Evolutionary conservation across 75 land plant genomes (phyloP), one percentile per base, ranked within the genome.

Genomic region (Selaginella tamariscina): DNA sequence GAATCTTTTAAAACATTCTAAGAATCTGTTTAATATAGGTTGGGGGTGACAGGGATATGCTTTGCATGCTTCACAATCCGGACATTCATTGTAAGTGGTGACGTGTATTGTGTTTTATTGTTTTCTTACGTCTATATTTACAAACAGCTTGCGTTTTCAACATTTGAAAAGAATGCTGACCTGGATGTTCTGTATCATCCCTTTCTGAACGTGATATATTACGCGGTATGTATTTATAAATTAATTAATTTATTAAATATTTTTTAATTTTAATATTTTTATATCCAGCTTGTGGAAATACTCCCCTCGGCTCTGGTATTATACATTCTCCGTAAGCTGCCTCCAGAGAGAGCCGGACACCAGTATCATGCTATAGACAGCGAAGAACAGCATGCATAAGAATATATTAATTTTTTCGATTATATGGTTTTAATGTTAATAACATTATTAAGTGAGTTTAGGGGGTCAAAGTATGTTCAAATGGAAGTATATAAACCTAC

Each of bases 21-120:
- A n/a, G n/a, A n/a, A n/a, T n/a, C n/a, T n/a, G n/a, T n/a, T n/a
- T n/a, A 20, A n/a, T 31, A 21, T 84, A 90, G 95, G 95, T 93
- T 74, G 98, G 94, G 81, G 71, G 90, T 93, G 26, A 89, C 98
- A 24, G 92, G 84, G 0, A 93, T 93, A 68, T 93, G 98, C 73
- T 93, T 85, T 71, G 55, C 81, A 23, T 93, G 98, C 66, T 93
- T 92, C 69, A 75, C 85, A n/a, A 72, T 86, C 24, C 75, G 98
- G 74, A 86, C 96, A 21, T 69, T 89, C 49, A 87, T 93, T 83
- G 98, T 93, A 78, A 84, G 95, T 62, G 11, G 18, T n/a, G n/a
- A 27, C 11, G 20, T 11, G 20, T 49, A 49, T 20, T 49, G 18
- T 49, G 54, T 49, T 11, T 49, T 11, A 49, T 49, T 11, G 18